Evolutionary conservation across 352 stramenopile genomes (phyloP), one percentile per base, ranked within the genome.

Genomic region (Halophytophthora batemanensis): DNA sequence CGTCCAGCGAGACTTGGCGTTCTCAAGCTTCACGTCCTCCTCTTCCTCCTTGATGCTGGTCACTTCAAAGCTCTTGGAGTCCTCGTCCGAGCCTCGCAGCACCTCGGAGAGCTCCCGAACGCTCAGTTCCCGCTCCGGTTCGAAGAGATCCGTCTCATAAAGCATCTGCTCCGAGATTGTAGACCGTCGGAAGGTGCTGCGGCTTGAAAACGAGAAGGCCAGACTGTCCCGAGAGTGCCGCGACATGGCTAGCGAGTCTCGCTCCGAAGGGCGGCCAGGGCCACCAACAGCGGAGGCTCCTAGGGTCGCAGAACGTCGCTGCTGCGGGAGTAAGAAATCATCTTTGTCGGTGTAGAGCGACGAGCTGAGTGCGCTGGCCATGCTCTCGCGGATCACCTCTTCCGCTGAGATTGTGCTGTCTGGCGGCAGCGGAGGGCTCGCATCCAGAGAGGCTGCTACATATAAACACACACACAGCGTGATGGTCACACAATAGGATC

Each of bases 11-110:
- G 76, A 90, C 41, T 89, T 85, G 25, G 84, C 84, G 14, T 90
- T 86, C 56, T 90, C 80, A 25, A 87, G 71, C 59, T 93, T 95
- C 25, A 88, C 57, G 35, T 84, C 73, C 48, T 95, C 74, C 38
- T 93, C 84, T 57, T 90, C 80, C 52, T 90, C 74, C 34, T 91
- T 95, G 61, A 92, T 90, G 61, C 80, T 91, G 15, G 81, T 89
- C 55, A 90, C 79, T 54, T 84, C 75, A 50, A 89, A 82, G 36
- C 66, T 77, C 53, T 83, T 86, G 33, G 73, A 66, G 44, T 90
- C 61, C 19, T 78, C 65, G 42, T 86, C 69, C 10, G 62, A 86
- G 0, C 69, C 68, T 44, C 75, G 86, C 2, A 95, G 70, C 18
- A 92, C 77, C 31, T 92, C 79, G 12, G 74, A 77, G n/a, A 95